phyloP scores from a whole-genome alignment of 2,329 filamentous ascomycete genomes.

The Diaporthe batatas region DNA sequence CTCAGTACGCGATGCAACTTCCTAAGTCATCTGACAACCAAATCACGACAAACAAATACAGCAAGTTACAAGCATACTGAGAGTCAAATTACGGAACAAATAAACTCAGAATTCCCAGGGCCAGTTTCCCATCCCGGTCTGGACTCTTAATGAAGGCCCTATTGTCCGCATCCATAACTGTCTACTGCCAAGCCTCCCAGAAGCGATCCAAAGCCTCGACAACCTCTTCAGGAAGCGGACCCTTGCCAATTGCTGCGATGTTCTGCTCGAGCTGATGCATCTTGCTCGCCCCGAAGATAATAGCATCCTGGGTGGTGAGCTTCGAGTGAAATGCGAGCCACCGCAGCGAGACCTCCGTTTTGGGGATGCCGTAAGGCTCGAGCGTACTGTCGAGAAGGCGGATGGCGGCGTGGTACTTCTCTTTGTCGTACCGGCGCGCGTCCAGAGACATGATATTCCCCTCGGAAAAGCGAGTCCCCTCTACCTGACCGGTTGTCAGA shows the following conservation, averaged over 20 bases:
- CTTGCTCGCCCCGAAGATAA: constrained; percentile 1
- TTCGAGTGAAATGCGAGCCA: not conserved
- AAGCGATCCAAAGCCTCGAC: not conserved
- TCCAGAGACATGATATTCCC: constrained; percentile 5
- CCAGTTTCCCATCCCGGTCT: not conserved
- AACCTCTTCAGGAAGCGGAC: not conserved
- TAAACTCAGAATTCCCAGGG: too few species aligned
- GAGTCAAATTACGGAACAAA: too few species aligned
- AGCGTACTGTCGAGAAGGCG: not conserved
- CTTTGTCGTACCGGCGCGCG: constrained; percentile 1
- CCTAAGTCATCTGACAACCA: too few species aligned
- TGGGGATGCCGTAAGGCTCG: not conserved
- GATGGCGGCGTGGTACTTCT: not conserved
- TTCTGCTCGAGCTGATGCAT: not conserved
- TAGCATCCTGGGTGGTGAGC: not conserved
- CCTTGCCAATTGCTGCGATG: not conserved
- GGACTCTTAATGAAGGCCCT: too few species aligned
- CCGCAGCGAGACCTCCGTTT: not conserved
- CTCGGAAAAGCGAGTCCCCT: not conserved
- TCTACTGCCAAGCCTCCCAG: not conserved
- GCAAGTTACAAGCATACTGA: too few species aligned
- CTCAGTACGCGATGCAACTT: too few species aligned
- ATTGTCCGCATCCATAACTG: too few species aligned
- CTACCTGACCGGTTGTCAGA: not conserved
- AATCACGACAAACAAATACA: too few species aligned